phyloP scores from a whole-genome alignment of 1,284 basidiomycete genomes.

The Leucoagaricus sp. region DNA sequence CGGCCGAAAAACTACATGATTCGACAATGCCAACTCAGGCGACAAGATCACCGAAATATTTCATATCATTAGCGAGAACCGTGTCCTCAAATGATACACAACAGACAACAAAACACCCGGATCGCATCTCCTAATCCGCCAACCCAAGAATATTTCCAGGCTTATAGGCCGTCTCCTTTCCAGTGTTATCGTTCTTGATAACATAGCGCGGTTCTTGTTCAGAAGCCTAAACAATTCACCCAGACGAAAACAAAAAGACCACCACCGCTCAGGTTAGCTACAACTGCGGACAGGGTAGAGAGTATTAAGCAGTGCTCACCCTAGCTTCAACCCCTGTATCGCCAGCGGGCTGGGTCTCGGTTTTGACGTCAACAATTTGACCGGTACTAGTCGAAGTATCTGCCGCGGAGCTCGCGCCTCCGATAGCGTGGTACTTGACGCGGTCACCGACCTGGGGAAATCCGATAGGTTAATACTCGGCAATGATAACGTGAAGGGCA shows the following conservation, averaged over 20 bases:
- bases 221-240: slow-evolving; percentile 8
- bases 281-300: too few relatives aligned
- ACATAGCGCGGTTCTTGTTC: slow-evolving; percentile 14
- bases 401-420: slow-evolving; percentile 3
- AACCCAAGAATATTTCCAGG: slow-evolving; percentile 13
- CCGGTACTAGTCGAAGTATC: slow-evolving; percentile 14
- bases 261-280: background rate
- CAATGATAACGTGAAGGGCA: background rate
- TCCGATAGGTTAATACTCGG: background rate
- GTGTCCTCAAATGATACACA: background rate
- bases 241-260: background rate
- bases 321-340: slow-evolving; percentile 1
- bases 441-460: slow-evolving; percentile 11
- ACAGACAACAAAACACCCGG: background rate
- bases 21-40: too few relatives aligned
- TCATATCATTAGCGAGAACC: background rate
- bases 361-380: slow-evolving; percentile 14
- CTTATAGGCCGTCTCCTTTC: slow-evolving; percentile 17
- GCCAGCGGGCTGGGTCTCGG: slow-evolving; percentile 15
- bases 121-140: background rate
- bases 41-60: background rate
- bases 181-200: slow-evolving; percentile 18
- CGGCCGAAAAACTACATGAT: too few relatives aligned
- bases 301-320: background rate
- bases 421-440: slow-evolving; percentile 17